Conservation (phyloP, 805 yeast species). For the Barnettozyma botsteinii region DNA sequence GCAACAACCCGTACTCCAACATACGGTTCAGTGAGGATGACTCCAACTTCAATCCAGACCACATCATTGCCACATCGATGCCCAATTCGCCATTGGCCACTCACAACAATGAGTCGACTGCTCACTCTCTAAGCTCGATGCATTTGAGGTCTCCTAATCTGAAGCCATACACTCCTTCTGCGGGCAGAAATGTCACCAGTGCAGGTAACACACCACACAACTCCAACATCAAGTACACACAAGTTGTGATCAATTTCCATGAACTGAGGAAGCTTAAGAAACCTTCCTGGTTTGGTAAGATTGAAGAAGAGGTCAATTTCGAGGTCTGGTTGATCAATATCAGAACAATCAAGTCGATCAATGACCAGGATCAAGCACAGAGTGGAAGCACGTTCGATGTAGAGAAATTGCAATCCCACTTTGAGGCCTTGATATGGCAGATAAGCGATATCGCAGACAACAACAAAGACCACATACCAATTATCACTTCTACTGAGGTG, state of each 20-base stretch:
- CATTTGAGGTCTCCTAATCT: conserved; percentile 7
- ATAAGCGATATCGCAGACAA: conserved; percentile 49
- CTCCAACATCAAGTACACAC: conserved; percentile 25
- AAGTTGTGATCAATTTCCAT: conserved; percentile 33
- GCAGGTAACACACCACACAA: conserved; percentile 10
- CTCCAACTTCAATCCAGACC: conserved; percentile 1
- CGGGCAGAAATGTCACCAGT: conserved; percentile 1
- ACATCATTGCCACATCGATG: conserved; percentile 3
- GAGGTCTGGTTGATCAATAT: conserved; percentile 63
- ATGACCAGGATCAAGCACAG: background rate
- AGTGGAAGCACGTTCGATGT: background rate
- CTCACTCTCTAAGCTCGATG: conserved; percentile 2
- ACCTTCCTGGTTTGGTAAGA: conserved; percentile 47
- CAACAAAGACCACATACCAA: conserved; percentile 66
- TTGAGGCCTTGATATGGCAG: conserved; percentile 35
- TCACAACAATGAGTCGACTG: conserved; percentile 1
- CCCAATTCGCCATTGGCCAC: conserved; percentile 6
- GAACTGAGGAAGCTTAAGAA: conserved; percentile 39
- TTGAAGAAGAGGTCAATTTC: conserved; percentile 50
- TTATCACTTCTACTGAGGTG: conserved; percentile 58
- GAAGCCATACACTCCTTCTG: conserved; percentile 4
- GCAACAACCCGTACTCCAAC: conserved; percentile 16
- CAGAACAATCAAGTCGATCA: conserved; percentile 33
- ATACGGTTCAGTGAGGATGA: conserved; percentile 16
- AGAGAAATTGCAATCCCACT: conserved; percentile 27